A percentile compares a stretch with the other conserved stretches of the same genome.
phyloP scores from a whole-genome alignment of 352 stramenopile species.

The Hyphochytrium catenoides region DNA sequence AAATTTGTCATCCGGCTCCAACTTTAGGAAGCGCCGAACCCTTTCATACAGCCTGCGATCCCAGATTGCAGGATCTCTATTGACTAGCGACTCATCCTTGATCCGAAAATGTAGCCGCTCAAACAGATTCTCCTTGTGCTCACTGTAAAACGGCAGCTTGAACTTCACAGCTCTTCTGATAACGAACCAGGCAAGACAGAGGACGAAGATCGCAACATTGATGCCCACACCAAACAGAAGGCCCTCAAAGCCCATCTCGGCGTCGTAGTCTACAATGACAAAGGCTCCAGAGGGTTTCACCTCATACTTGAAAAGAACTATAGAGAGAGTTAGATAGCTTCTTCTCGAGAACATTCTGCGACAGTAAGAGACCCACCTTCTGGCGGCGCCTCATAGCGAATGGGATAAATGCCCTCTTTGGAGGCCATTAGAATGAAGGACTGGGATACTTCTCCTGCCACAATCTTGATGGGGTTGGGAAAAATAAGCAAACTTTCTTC shows the following conservation, averaged over 20 bases:
- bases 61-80: conserved; percentile 4
- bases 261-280: conserved; percentile 22
- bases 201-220: conserved; percentile 27
- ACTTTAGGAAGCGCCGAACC: conserved; percentile 19
- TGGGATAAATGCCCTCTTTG: too few relatives aligned
- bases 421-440: too few relatives aligned
- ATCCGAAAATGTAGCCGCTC: conserved; percentile 40
- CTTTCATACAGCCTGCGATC: conserved; percentile 16
- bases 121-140: conserved; percentile 27
- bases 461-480: too few relatives aligned
- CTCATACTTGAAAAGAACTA: conserved; percentile 1
- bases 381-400: too few relatives aligned
- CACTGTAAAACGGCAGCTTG: conserved; percentile 30
- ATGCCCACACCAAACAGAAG: conserved; percentile 33
- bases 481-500: too few relatives aligned
- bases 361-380: too few relatives aligned
- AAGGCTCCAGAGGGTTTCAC: neutral
- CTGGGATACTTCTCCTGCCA: too few relatives aligned
- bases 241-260: conserved; percentile 26
- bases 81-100: neutral
- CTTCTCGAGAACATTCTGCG: too few relatives aligned
- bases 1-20: conserved; percentile 22
- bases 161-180: conserved; percentile 26
- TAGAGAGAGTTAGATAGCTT: too few relatives aligned
- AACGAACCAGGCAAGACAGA: conserved; percentile 25